Base-by-base conservation (phyloP, 345 rosid species). In the Eucalyptus polyanthemos region DNA sequence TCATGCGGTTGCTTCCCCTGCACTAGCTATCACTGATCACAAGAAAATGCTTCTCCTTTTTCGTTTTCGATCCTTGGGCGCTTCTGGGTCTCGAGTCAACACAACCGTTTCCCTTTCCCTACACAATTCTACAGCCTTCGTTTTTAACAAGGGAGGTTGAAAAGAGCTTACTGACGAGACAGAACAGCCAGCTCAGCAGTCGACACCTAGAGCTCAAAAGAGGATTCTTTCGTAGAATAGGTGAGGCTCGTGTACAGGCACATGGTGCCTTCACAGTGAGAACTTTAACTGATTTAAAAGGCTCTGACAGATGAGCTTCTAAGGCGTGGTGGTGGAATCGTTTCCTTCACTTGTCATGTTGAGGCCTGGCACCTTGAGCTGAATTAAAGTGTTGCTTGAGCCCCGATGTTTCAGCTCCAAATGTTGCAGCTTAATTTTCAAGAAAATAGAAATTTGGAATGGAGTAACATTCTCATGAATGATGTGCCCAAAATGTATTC, bases 1-100 rank as follows among this genome's bases (percentile, higher is more conserved):
- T 93, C 95, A 44, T 96, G 97, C 88, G 98, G 99, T 89, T 97
- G 98, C 91, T 92, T 96, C 86, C 97, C 97, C 88, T 95, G 95
- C 62, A 92, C 40, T 29, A 65, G 72, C 88, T 50, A 87, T 87
- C 88, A 87, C 88, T 58, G 27, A 60, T 51, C 47, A 22, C 65
- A 37, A 76, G 29, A 76, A 76, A 42, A 22, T 40, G 85, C 13
- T 6, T 76, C n/a, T 21, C 13, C 47, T 42, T 21, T 76, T 76
- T 37, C 83, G 16, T 21, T 42, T 37, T 21, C 85, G 85, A 76
- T 11, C 47, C 47, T 21, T 6, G 85, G 83, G 29, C 8, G 47
- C 83, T 76, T 76, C 45, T 6, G 27, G 83, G 14, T 76, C 83
- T 44, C 83, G 85, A 37, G 85, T 76, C 85, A 11, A 76, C 85